Base-by-base conservation (phyloP, 2,329 filamentous ascomycete genomes). In the Venturia oleaginea region DNA sequence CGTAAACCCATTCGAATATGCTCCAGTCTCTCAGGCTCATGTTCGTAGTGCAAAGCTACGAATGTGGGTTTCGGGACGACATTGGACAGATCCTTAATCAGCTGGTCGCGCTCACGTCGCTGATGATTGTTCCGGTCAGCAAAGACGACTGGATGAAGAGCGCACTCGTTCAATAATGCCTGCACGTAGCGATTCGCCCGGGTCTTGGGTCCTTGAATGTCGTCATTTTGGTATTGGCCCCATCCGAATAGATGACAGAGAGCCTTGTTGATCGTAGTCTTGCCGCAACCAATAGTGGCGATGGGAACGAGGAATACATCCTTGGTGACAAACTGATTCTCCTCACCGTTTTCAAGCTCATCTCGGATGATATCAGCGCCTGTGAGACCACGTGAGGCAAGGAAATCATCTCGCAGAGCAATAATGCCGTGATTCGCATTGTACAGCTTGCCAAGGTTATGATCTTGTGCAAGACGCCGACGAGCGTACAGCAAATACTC, bases 161-260 rank as follows among this genome's bases (percentile, higher is more conserved):
- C 78, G 38, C 97, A 81, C 63, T 85, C 76, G 30, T 86, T 82
- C 62, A 88, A 81, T 46, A 95, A 81, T 42, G 85, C 84, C 61
- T 86, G 82, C 0, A 88, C 89, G 73, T 99, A 97, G 63, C 85
- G 84, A 67, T 88, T 85, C 3, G 91, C 89, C 42, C 93, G 89
- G 64, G 83, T 84, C 68, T 80, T 83, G 73, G 89, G 88, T 67
- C 87, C 91, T 62, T 86, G 86, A 66, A 99, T 94, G 72, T 99
- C 96, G 78, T 99, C 94, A 73, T 99, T 99, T 73, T 99, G 94
- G 60, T 97, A 81, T 73, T 96, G 92, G 19, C 91, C 93, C 90
- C 92, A 97, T 64, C 83, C 85, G 69, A 97, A 97, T 0, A 99
- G 83, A 71, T 91, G 87, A 4, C 84, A 83, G 24, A 99, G 79